These are phyloP conservation scores for Monilinia fructigena DNA, from an alignment of 2,329 filamentous ascomycete species.

Conservation along the genomic window DNA sequence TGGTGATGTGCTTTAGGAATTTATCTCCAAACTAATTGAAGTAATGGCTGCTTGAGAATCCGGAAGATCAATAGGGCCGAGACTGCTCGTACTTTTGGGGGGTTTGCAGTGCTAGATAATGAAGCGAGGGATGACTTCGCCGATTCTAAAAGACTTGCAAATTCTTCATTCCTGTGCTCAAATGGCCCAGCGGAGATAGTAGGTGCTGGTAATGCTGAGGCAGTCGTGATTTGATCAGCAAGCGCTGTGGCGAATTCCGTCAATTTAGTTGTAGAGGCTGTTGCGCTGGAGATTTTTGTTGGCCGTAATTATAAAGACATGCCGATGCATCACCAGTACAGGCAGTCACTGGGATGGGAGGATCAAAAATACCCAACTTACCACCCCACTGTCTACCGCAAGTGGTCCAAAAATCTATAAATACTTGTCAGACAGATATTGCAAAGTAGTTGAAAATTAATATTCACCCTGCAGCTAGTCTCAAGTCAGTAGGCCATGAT, in stretches of 20 bases:
- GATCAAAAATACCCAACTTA: slow-evolving; percentile 43
- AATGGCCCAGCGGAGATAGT: slow-evolving; percentile 2
- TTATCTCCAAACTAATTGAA: not conserved
- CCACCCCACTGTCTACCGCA: slow-evolving; percentile 37
- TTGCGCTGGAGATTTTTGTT: not conserved
- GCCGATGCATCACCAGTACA: slow-evolving; percentile 21
- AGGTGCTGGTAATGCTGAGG: not conserved
- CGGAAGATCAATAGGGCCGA: not conserved
- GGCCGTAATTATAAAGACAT: slow-evolving; percentile 22
- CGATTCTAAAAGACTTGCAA: not conserved
- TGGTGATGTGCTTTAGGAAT: slow-evolving; percentile 10
- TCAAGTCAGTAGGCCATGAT: slow-evolving; percentile 38
- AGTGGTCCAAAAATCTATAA: slow-evolving; percentile 36
- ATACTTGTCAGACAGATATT: not conserved
- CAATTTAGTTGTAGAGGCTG: not conserved
- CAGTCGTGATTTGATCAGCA: slow-evolving; percentile 3
- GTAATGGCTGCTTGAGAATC: not conserved
- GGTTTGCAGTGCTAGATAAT: not conserved
- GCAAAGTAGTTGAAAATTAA: not conserved
- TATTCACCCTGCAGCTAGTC: slow-evolving; percentile 21
- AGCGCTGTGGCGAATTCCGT: not conserved
- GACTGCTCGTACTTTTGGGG: not conserved
- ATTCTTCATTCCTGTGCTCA: slow-evolving; percentile 5
- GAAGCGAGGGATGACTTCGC: slow-evolving; percentile 6
- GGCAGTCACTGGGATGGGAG: slow-evolving; percentile 42